Conservation (phyloP, 495 filamentous ascomycete species). For the Aspergillus nanangensis region DNA sequence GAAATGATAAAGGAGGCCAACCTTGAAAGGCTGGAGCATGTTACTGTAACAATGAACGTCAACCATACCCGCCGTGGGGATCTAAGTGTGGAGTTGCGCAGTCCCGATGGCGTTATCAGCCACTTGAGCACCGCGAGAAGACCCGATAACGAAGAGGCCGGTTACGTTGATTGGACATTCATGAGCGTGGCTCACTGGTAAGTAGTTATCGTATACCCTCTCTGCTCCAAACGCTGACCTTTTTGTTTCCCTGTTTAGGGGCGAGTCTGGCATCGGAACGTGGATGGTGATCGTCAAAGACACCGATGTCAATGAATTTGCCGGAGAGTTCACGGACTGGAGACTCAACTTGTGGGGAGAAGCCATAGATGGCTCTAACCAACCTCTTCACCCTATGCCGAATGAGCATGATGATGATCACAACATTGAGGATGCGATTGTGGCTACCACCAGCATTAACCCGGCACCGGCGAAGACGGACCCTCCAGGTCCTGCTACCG, state of each 20-base stretch:
- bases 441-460: constrained; percentile 49
- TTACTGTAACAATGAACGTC: constrained; percentile 97
- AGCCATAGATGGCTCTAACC: constrained; percentile 65
- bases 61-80: constrained; percentile 83
- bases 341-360: constrained; percentile 93
- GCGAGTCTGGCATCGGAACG: constrained; percentile 77
- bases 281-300: constrained; percentile 94
- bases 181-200: constrained; percentile 98
- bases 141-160: constrained; percentile 55
- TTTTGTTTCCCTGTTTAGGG: constrained; percentile 49
- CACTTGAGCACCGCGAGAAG: constrained; percentile 73
- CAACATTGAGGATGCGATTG: constrained; percentile 50
- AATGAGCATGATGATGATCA: constrained; percentile 83
- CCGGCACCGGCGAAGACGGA: constrained; percentile 41
- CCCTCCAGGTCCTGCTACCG: constrained; percentile 49
- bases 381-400: constrained; percentile 74
- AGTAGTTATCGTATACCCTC: constrained; percentile 19
- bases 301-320: constrained; percentile 67
- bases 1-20: constrained; percentile 78
- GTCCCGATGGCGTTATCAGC: constrained; percentile 75
- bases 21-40: constrained; percentile 80
- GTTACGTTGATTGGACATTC: constrained; percentile 98
- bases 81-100: constrained; percentile 86
- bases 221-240: not conserved
- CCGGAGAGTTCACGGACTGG: constrained; percentile 85